phyloP scores from a whole-genome alignment of 2,329 filamentous ascomycete species.

The Trichoderma endophyticum region DNA sequence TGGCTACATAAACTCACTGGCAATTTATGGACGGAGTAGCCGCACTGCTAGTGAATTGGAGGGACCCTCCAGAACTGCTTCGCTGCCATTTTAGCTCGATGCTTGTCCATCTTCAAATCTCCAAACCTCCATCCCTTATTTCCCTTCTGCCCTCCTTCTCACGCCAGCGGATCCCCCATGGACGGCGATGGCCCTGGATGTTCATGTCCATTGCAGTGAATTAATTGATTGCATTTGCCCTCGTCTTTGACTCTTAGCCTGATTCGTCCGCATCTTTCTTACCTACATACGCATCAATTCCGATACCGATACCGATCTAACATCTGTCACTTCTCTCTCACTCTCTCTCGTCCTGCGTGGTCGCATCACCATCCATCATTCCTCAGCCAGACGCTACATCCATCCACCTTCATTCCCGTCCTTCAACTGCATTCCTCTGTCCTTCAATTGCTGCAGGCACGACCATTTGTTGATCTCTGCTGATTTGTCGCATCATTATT shows the following conservation, averaged over 20 bases:
- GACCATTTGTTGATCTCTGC: background rate
- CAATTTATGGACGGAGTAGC: conserved; percentile 4
- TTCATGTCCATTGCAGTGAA: background rate
- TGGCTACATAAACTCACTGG: background rate
- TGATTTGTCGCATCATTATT: background rate
- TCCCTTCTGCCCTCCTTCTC: background rate
- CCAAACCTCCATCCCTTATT: conserved; percentile 1
- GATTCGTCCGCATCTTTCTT: background rate
- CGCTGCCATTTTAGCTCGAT: background rate
- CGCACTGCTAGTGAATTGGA: background rate
- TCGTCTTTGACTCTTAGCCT: background rate
- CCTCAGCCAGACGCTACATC: background rate
- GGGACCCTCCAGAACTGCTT: background rate
- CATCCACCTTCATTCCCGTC: conserved; percentile 1
- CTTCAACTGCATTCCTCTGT: background rate
- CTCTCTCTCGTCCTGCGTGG: background rate
- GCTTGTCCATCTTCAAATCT: background rate
- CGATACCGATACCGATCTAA: background rate
- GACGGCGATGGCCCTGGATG: background rate
- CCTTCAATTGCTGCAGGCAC: background rate
- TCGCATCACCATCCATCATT: background rate
- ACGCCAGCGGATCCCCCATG: background rate
- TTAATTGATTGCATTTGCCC: background rate
- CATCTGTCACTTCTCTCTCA: background rate
- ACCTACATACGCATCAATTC: too few species aligned